These are phyloP conservation scores for Coprinopsis marcescibilis DNA, from an alignment of 768 basidiomycete species.

Conservation along the genomic window DNA sequence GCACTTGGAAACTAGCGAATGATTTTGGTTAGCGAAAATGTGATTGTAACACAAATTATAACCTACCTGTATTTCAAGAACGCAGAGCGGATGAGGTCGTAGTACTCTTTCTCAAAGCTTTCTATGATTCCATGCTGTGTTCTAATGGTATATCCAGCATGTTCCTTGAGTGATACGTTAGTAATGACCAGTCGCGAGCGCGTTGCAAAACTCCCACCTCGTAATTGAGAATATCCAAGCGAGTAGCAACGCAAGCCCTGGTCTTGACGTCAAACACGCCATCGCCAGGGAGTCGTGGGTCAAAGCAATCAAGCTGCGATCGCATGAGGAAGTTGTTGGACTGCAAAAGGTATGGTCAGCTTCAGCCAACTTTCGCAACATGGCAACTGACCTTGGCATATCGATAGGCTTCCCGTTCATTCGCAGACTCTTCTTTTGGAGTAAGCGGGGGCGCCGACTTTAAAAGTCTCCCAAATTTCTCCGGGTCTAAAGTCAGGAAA, in stretches of 20 bases:
- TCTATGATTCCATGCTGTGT: constrained; percentile 54
- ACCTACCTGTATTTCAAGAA: constrained; percentile 87
- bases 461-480: constrained; percentile 55
- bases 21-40: not conserved
- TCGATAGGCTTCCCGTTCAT: constrained; percentile 68
- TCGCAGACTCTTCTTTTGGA: constrained; percentile 25
- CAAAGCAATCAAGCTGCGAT: constrained; percentile 88
- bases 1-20: constrained; percentile 75
- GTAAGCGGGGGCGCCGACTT: constrained; percentile 30
- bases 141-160: constrained; percentile 72
- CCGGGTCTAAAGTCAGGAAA: constrained; percentile 63
- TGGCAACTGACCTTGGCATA: constrained; percentile 63
- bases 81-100: constrained; percentile 88
- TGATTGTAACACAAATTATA: not conserved
- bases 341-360: constrained; percentile 22
- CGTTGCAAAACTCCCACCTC: constrained; percentile 35
- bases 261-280: constrained; percentile 98
- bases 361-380: not conserved
- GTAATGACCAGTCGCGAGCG: not conserved
- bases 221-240: constrained; percentile 81
- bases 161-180: constrained; percentile 44
- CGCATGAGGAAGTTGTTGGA: constrained; percentile 77
- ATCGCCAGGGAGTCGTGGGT: constrained; percentile 75
- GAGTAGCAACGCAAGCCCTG: constrained; percentile 76
- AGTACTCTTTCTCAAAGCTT: constrained; percentile 92